Base-by-base conservation (phyloP, 257 asterid genomes). In the Nicotiana tomentosiformis region DNA sequence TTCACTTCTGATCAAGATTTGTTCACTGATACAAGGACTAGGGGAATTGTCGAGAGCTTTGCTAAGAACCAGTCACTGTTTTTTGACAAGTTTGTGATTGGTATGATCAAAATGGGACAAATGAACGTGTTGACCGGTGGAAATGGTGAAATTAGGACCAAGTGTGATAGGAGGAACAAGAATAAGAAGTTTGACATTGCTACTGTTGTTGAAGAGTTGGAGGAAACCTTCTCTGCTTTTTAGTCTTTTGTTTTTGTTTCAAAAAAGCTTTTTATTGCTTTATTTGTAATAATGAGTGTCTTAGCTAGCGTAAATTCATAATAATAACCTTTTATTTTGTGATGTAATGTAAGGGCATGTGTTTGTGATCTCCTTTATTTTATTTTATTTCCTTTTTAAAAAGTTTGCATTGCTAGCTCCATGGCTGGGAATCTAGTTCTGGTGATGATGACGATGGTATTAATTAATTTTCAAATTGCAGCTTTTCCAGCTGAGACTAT, bases 81-180 rank as follows among this genome's bases (percentile, higher is more conserved):
- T 12, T 78, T 0, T 57, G 82, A 78, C 1, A 78, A 78, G 3
- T 78, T 78, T 60, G 82, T 78, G 8, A 14, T 55, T 35, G 82
- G 39, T 1, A 78, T 78, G 82, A 78, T 78, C 0, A 78, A 78
- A 4, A 78, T 78, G 82, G 82, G 82, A 57, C 82, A 78, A 7
- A 17, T 78, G 66, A 78, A 78, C 0, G 82, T 78, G 82, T 10
- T 60, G 56, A 78, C 82, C 10, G 82, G 82, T 56, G 56, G 67
- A n/a, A 0, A 78, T 3, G 82, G 82, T 30, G 82, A 78, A 8
- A 78, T 78, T 57, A 78, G 82, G 68, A 60, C 33, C 2, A 78
- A 43, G 51, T 78, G 82, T 78, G 66, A 56, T 55, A 57, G 51
- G 67, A 78, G n/a, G 68, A 78, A 78, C 37, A 74, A 74, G 62